Evolutionary conservation across 148 eudicot genomes (phyloP).

Genomic region (Cornus suecica): DNA sequence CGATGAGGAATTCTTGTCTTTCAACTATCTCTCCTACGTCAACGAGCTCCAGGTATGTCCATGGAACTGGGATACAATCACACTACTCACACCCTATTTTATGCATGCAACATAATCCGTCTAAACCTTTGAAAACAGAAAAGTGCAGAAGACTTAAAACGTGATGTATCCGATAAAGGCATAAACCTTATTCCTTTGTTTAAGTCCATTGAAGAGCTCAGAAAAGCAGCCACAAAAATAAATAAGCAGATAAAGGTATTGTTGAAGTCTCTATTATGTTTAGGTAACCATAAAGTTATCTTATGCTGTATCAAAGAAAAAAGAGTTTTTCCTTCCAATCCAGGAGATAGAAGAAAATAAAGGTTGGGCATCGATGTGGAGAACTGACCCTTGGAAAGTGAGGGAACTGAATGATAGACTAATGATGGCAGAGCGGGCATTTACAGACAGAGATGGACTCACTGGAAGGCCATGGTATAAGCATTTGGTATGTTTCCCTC

Average conservation of each 20-base stretch:
- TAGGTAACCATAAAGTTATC: not conserved
- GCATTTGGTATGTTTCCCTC: slow-evolving; percentile 42
- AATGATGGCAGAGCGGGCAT: slow-evolving; percentile 65
- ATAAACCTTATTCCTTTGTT: slow-evolving; percentile 41
- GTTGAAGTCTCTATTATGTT: not conserved
- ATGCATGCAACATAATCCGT: not conserved
- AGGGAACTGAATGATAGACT: slow-evolving; percentile 59
- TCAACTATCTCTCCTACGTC: slow-evolving; percentile 39
- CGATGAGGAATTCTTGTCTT: slow-evolving; percentile 48
- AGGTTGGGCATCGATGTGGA: slow-evolving; percentile 38
- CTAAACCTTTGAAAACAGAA: slow-evolving; percentile 26
- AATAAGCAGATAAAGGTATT: slow-evolving; percentile 43
- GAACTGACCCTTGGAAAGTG: slow-evolving; percentile 27
- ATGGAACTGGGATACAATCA: not conserved
- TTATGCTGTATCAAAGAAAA: not conserved
- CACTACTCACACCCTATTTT: not conserved
- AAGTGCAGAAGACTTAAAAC: slow-evolving; percentile 42
- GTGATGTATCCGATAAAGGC: slow-evolving; percentile 23
- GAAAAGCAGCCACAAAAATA: slow-evolving; percentile 40
- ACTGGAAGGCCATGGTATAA: slow-evolving; percentile 57
- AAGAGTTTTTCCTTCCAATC: not conserved
- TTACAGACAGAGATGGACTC: slow-evolving; percentile 55
- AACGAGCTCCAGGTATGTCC: slow-evolving; percentile 51
- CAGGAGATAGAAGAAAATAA: slow-evolving; percentile 37
- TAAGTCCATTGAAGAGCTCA: slow-evolving; percentile 44